These are phyloP conservation scores for Angomonas deanei DNA, from an alignment of 208 protist species.

Conservation along the genomic window DNA sequence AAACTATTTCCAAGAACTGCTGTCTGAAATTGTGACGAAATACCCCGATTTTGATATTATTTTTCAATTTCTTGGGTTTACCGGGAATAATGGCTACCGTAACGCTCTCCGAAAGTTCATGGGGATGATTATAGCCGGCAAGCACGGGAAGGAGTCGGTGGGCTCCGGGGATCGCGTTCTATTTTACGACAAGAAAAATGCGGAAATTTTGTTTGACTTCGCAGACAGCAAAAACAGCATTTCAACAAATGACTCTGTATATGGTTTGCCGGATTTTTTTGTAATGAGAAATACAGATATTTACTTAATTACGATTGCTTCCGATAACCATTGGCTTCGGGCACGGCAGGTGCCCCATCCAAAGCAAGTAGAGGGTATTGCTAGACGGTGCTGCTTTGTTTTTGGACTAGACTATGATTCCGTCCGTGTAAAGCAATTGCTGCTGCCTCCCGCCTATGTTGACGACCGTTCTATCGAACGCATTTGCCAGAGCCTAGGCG, in stretches of 20 bases:
- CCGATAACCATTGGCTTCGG: constrained; percentile 74
- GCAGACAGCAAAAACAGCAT: constrained; percentile 49
- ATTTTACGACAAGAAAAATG: constrained; percentile 19
- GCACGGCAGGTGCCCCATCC: constrained; percentile 74
- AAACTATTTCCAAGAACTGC: constrained; percentile 59
- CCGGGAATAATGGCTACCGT: constrained; percentile 55
- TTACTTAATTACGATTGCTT: constrained; percentile 76
- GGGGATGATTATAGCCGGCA: constrained; percentile 21
- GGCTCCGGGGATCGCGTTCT: constrained; percentile 25
- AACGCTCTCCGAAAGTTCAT: constrained; percentile 50
- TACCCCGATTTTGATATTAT: constrained; percentile 72
- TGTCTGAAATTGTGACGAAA: constrained; percentile 43
- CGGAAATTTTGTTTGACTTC: constrained; percentile 76
- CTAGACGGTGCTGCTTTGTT: constrained; percentile 67
- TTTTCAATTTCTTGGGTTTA: constrained; percentile 84
- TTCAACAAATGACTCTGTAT: constrained; percentile 49
- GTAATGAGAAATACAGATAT: constrained; percentile 60
- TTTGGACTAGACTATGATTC: constrained; percentile 65
- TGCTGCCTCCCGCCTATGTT: constrained; percentile 72
- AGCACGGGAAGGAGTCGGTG: constrained; percentile 16
- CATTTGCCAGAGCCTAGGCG: constrained; percentile 32
- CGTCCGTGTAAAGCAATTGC: constrained; percentile 63
- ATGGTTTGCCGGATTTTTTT: constrained; percentile 78
- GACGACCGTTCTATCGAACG: constrained; percentile 61
- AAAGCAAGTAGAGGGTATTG: constrained; percentile 84